Evolutionary conservation across 192 early-diverging fungal species (phyloP), one percentile per base, ranked within the genome.

Genomic region (Backusella morwellensis): DNA sequence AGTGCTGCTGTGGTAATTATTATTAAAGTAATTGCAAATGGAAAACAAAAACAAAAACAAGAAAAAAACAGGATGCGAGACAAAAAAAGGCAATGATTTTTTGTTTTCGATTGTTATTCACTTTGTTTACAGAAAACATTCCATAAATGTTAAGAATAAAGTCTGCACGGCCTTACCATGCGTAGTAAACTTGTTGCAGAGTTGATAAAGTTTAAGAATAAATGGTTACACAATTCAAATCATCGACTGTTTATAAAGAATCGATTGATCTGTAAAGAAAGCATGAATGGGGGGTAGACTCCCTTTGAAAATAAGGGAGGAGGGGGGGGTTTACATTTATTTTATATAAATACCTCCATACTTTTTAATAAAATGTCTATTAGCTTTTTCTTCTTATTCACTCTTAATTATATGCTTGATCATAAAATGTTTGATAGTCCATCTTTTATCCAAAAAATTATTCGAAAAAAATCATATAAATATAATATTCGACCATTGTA

Each of bases 361-460:
- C 21, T 41, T 21, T 70, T 70, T 21, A 14, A 70, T 36, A 70
- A 23, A 70, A 41, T 1, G 4, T 40, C 11, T 14, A 40, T 11
- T 36, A 11, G 35, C 35, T 41, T 70, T 70, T 70, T 19, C 34
- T 40, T 41, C 21, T 70, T 70, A 23, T 38, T 70, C 41, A 35
- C 11, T 68, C 19, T 11, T 35, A 35, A 15, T 14, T 70, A 70
- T 41, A 40, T 40, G 21, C 38, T 70, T 40, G n/a, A 72, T 72
- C 35, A 50, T 11, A 23, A n/a, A 40, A 70, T 72, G 23, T 72
- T 72, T 72, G 70, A 72, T 44, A 50, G 70, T 29, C 68, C 68
- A 70, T 72, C 70, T 44, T 72, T 72, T 32, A 36, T 72, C 26
- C 70, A 72, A 72, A 72, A 50, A 32, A 50, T 72, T 26, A 72